Percentiles rank a stretch among this genome's conserved stretches.
phyloP scores from a whole-genome alignment of 2,329 filamentous ascomycete genomes.

The Karstenula rhodostoma region DNA sequence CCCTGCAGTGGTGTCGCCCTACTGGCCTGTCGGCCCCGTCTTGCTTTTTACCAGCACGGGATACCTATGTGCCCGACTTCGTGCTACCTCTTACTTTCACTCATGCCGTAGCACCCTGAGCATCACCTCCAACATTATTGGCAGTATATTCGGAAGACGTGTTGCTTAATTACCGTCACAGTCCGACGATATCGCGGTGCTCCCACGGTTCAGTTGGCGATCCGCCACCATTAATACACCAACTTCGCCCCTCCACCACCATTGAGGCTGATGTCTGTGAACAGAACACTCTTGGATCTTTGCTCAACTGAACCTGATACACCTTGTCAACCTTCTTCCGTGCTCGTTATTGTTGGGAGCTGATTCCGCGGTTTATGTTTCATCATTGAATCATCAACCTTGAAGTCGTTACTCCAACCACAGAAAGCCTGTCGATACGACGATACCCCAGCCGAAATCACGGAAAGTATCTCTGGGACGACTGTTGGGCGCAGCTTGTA shows the following conservation, averaged over 20 bases:
- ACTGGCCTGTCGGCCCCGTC: conserved; percentile 24
- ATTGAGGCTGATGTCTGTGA: conserved; percentile 30
- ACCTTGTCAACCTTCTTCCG: conserved; percentile 24
- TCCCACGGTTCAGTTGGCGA: conserved; percentile 37
- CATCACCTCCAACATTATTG: conserved; percentile 41
- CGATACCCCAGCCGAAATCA: conserved; percentile 2
- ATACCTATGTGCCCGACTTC: conserved; percentile 36
- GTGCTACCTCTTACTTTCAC: conserved; percentile 39
- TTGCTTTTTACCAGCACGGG: conserved; percentile 34
- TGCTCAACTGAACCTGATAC: conserved; percentile 32
- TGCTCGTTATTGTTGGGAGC: conserved; percentile 23
- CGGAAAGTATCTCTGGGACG: neutral
- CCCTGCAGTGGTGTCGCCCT: conserved; percentile 31
- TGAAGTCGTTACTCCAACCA: conserved; percentile 4
- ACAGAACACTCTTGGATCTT: conserved; percentile 22
- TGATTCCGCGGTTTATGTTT: conserved; percentile 22
- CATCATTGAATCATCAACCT: conserved; percentile 24
- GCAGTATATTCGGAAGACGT: conserved; percentile 37
- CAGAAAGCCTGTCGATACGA: neutral
- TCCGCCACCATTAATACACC: conserved; percentile 35
- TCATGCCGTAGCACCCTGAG: conserved; percentile 43
- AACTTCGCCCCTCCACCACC: conserved; percentile 29
- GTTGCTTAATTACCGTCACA: conserved; percentile 30
- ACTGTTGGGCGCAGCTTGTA: neutral
- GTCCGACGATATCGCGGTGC: conserved; percentile 26